Evolutionary conservation across 2,329 filamentous ascomycete species (phyloP).

Genomic region (Fusarium coffeatum): DNA sequence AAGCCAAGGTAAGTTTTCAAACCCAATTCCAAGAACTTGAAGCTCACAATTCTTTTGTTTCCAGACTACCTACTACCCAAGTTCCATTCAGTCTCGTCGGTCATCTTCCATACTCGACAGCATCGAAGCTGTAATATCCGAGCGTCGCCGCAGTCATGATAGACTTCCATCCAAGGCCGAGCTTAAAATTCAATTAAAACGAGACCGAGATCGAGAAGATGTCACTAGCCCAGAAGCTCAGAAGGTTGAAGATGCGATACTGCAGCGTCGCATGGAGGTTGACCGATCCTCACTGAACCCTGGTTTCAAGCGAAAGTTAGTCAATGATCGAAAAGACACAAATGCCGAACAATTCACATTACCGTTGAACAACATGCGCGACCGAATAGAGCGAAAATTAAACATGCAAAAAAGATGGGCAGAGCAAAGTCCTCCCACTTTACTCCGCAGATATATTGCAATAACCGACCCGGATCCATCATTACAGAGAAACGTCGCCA

Average conservation of each 20-base stretch:
- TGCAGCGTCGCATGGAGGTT: neutral
- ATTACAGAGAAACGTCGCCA: conserved; percentile 37
- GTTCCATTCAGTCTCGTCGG: conserved; percentile 4
- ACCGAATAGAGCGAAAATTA: conserved; percentile 36
- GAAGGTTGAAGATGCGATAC: neutral
- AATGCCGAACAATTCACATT: neutral
- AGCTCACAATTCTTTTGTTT: conserved; percentile 24
- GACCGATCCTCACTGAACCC: neutral
- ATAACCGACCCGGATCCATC: conserved; percentile 6
- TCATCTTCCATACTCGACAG: conserved; percentile 19
- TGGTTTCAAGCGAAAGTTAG: neutral
- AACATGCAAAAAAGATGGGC: conserved; percentile 39
- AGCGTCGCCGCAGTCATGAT: conserved; percentile 6
- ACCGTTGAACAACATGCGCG: neutral
- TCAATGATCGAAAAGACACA: neutral
- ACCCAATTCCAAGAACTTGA: neutral
- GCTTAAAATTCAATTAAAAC: neutral
- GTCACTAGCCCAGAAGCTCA: neutral
- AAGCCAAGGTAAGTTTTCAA: conserved; percentile 39
- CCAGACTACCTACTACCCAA: conserved; percentile 15
- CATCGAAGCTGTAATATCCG: conserved; percentile 18
- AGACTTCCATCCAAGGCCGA: neutral
- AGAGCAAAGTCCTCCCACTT: conserved; percentile 40
- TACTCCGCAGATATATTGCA: conserved; percentile 43
- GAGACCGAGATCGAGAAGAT: neutral